Evolutionary conservation across 2,329 filamentous ascomycete genomes (phyloP), one percentile per base, ranked within the genome.

Genomic region (Fusarium luffae): DNA sequence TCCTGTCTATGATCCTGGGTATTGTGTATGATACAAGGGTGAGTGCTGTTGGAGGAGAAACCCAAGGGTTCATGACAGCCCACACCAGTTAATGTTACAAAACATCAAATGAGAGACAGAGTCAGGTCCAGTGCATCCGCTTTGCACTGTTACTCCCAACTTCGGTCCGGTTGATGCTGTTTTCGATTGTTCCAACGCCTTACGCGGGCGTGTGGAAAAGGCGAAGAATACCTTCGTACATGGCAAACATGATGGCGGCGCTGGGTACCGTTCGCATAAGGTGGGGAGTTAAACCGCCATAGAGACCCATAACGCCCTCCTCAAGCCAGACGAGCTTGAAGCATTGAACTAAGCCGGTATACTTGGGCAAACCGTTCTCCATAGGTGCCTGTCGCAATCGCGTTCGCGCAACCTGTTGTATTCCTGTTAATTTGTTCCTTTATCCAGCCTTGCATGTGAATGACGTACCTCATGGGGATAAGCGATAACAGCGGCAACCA

Each of bases 201-300:
- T 75, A 81, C 9, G 79, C 77, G 16, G 78, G 76, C 10, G 80
- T 80, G 61, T 82, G 75, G 63, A 85, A 83, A 8, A 86, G 72
- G 8, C 82, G 82, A 30, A 89, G 79, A 44, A 89, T 88, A 57
- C 82, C 85, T 76, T 89, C 87, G 75, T 89, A 97, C 84, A 96
- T 96, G 80, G 93, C 94, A 79, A 98, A 97, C 92, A 97, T 98
- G 79, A 98, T 97, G 72, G 93, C 94, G 10, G 95, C 94, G 73
- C 92, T 96, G 2, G 95, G 95, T 8, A 98, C 94, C 9, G 94
- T 94, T 66, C 94, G 88, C 80, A 98, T 88, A 75, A 98, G 88
- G 78, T 98, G 95, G 48, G 95, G 94, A 16, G 94, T 97, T 75
- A 98, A 85, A 19, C 94, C 94, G 59, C 95, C 94, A 77, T 98